Base-by-base conservation (phyloP, 1,139 yeast genomes). In the Kodamaea arcana region DNA sequence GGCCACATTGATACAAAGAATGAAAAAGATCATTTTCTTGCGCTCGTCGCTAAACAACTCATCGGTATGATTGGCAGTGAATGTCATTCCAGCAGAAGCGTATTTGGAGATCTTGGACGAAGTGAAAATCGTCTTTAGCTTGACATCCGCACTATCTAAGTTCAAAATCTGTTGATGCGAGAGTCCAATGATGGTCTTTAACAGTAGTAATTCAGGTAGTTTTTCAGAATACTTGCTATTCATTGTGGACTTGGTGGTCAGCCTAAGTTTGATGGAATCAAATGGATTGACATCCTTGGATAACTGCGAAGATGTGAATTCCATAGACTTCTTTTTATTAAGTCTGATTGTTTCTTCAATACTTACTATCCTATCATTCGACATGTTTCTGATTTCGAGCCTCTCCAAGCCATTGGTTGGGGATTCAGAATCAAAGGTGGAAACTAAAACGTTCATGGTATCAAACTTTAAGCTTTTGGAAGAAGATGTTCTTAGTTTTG, bases 111-210 rank as follows among this genome's bases (percentile, higher is more conserved):
- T 52, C 23, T 55, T 51, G 7, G 64, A 52, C 29, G 64, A 54
- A 9, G 60, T 51, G 17, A 60, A 50, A 27, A 69, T 61, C 21
- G 67, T 62, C 40, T 67, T 69, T 33, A 66, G 47, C 43, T 67
- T 67, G 29, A 69, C 71, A 49, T 69, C 74, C 5, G 58, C 50
- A 18, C 52, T 43, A 21, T 56, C 60, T 25, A 65, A 53, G 27
- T 54, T 55, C 36, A 61, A 50, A 17, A 68, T 62, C 39, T 68
- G 73, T 32, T 54, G 50, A 39, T 63, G 65, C 3, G 65, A 56
- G 30, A 68, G 53, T 1, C 74, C 74, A 41, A 66, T 60, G 26
- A 69, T 66, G 11, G 72, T 65, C 37, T 62, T 65, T 29, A 52
- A 58, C 2, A 72, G 66, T 26, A 45, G 54, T 20, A 65, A 53